Conservation (phyloP, 2,329 filamentous ascomycete genomes). For the Pseudogymnoascus sp. region DNA sequence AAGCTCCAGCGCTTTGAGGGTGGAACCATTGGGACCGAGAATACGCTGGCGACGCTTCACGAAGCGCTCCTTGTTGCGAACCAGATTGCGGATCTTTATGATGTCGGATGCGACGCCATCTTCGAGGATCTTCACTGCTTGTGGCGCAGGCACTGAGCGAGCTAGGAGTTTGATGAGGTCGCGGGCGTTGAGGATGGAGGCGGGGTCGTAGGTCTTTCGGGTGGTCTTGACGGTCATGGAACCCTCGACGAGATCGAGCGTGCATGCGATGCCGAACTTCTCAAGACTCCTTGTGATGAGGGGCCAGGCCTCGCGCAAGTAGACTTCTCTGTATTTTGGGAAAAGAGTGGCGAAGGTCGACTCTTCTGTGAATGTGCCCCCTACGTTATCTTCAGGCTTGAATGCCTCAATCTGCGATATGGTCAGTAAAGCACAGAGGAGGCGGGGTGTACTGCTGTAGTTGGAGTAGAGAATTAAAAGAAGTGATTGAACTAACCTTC, state of each 20-base stretch:
- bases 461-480: background rate
- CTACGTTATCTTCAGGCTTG: slow-evolving; percentile 74
- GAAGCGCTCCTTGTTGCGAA: slow-evolving; percentile 90
- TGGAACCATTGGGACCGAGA: slow-evolving; percentile 82
- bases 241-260: slow-evolving; percentile 88
- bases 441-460: background rate
- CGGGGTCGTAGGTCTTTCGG: slow-evolving; percentile 82
- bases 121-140: slow-evolving; percentile 89
- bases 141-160: slow-evolving; percentile 82
- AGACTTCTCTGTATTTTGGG: slow-evolving; percentile 93
- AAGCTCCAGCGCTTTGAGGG: slow-evolving; percentile 86
- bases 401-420: slow-evolving; percentile 62
- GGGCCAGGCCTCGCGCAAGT: slow-evolving; percentile 88
- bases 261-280: slow-evolving; percentile 81
- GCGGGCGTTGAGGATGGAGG: slow-evolving; percentile 84
- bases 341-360: slow-evolving; percentile 82
- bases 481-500: slow-evolving; percentile 47
- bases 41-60: slow-evolving; percentile 91
- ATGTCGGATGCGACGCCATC: slow-evolving; percentile 89
- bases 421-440: slow-evolving; percentile 6
- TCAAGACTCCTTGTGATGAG: slow-evolving; percentile 80
- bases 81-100: slow-evolving; percentile 86
- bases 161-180: slow-evolving; percentile 91
- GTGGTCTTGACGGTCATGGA: slow-evolving; percentile 97
- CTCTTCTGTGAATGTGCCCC: slow-evolving; percentile 84